These are phyloP conservation scores for Aureobasidium sp. DNA, from an alignment of 2,329 filamentous ascomycete species.

Conservation along the genomic window DNA sequence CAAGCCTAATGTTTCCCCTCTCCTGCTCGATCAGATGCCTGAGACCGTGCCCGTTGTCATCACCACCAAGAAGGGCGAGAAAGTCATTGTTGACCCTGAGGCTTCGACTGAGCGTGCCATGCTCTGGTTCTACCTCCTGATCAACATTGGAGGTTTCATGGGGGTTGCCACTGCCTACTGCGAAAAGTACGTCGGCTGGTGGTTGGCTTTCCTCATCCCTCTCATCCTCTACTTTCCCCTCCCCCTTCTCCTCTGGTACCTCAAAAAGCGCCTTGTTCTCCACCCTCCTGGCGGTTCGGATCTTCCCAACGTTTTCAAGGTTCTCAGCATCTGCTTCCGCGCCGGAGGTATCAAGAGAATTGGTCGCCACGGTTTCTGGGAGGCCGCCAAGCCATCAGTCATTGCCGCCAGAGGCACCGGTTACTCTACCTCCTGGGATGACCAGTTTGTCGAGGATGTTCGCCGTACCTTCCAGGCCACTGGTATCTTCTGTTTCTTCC, in stretches of 20 bases:
- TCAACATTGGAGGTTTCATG: slow-evolving; percentile 64
- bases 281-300: slow-evolving; percentile 22
- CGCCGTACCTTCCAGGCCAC: slow-evolving; percentile 57
- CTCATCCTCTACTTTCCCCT: slow-evolving; percentile 53
- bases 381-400: slow-evolving; percentile 22
- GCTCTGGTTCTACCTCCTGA: slow-evolving; percentile 61
- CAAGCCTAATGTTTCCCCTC: slow-evolving; percentile 62
- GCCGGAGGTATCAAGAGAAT: slow-evolving; percentile 19
- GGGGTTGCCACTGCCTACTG: slow-evolving; percentile 58
- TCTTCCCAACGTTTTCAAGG: slow-evolving; percentile 20
- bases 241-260: slow-evolving; percentile 23
- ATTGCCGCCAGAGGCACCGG: slow-evolving; percentile 20
- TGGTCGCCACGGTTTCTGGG: slow-evolving; percentile 19
- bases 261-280: slow-evolving; percentile 20
- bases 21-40: slow-evolving; percentile 39
- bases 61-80: slow-evolving; percentile 33
- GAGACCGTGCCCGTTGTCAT: slow-evolving; percentile 33
- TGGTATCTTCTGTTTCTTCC: slow-evolving; percentile 53
- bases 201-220: slow-evolving; percentile 54
- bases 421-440: slow-evolving; percentile 46
- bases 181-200: slow-evolving; percentile 55
- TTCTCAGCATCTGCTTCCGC: slow-evolving; percentile 19
- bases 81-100: slow-evolving; percentile 39
- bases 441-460: slow-evolving; percentile 62
- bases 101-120: slow-evolving; percentile 39